These are phyloP conservation scores for Colletotrichum siamense DNA, from an alignment of 2,329 filamentous ascomycete species.

Conservation along the genomic window DNA sequence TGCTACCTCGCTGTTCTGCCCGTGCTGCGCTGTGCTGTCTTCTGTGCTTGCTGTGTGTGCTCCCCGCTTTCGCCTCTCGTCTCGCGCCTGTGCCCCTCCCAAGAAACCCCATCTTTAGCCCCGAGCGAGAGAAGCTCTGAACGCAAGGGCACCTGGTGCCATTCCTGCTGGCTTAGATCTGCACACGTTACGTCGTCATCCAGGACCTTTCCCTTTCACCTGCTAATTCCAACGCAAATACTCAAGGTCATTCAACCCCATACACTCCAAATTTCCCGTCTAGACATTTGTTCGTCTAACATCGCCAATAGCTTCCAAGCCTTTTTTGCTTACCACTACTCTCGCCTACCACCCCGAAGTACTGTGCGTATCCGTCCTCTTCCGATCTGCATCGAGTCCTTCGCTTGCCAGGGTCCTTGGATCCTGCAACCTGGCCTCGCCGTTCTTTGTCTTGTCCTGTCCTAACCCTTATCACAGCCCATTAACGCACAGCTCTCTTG, in stretches of 20 bases:
- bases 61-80: background rate
- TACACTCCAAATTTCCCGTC: conserved; percentile 1
- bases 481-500: conserved; percentile 23
- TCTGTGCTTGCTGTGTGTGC: background rate
- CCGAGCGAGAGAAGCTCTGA: conserved; percentile 14
- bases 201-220: conserved; percentile 16
- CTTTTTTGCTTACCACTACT: background rate
- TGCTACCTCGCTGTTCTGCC: background rate
- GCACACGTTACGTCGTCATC: conserved; percentile 26
- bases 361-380: conserved; percentile 8
- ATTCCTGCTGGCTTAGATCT: conserved; percentile 22
- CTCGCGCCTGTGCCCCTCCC: background rate
- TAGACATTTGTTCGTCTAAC: conserved; percentile 7
- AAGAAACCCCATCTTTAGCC: conserved; percentile 12
- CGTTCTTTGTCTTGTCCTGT: background rate
- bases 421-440: conserved; percentile 19
- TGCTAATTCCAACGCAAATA: conserved; percentile 23
- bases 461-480: conserved; percentile 19
- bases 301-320: conserved; percentile 12
- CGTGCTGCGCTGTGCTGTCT: background rate
- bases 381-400: background rate
- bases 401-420: background rate
- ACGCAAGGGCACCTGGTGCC: conserved; percentile 21
- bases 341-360: background rate
- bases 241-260: conserved; percentile 15